Percentiles rank a stretch among this genome's conserved stretches.
Conservation (phyloP, 805 yeast species). For the Wickerhamomyces bovis region DNA sequence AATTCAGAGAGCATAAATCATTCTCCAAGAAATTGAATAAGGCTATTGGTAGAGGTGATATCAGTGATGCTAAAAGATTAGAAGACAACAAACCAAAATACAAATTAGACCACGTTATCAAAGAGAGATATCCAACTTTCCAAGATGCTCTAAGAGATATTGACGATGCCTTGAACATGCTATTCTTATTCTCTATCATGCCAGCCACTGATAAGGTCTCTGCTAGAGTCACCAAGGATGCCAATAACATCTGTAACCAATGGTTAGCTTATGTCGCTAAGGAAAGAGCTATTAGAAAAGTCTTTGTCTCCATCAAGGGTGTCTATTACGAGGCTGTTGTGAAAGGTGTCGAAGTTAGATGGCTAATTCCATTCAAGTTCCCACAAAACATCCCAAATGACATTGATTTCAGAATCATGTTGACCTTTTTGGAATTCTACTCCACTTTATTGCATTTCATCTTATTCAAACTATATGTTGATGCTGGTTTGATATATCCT, state of each 20-base stretch:
- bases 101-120: constrained; percentile 83
- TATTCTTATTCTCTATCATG: constrained; percentile 88
- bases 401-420: constrained; percentile 94
- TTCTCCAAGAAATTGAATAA: constrained; percentile 86
- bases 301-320: constrained; percentile 95
- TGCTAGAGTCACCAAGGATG: constrained; percentile 79
- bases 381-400: constrained; percentile 94
- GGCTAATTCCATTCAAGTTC: constrained; percentile 97
- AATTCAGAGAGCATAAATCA: constrained; percentile 92
- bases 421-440: constrained; percentile 93
- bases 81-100: constrained; percentile 79
- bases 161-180: constrained; percentile 93
- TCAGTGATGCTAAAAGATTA: constrained; percentile 78
- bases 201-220: constrained; percentile 87
- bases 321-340: constrained; percentile 89
- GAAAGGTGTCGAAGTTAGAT: constrained; percentile 87
- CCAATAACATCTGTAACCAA: constrained; percentile 80
- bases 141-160: constrained; percentile 87
- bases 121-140: constrained; percentile 94
- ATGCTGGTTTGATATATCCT: constrained; percentile 82
- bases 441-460: constrained; percentile 87
- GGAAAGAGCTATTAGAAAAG: constrained; percentile 76
- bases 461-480: constrained; percentile 78
- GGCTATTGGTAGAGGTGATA: constrained; percentile 89
- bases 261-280: constrained; percentile 93